Percentiles rank a stretch among this genome's conserved stretches.
Evolutionary conservation across 768 basidiomycete genomes (phyloP).

Genomic region (Pleurotus citrinopileatus): DNA sequence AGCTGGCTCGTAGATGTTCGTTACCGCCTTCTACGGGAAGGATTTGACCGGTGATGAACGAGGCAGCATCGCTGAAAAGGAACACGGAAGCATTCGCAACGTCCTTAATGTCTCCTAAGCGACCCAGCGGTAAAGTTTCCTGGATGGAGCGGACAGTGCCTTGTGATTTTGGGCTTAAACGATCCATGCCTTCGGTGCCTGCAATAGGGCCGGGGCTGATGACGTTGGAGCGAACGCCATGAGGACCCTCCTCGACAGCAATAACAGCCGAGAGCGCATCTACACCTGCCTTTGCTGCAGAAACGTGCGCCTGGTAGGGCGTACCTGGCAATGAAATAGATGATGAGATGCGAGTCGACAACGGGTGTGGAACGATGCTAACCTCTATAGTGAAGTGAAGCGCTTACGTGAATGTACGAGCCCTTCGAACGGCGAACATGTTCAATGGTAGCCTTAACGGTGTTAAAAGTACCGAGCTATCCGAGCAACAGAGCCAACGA

Average conservation of each 20-base stretch:
- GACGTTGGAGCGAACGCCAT: constrained; percentile 89
- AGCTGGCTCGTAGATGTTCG: constrained; percentile 46
- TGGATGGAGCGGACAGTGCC: constrained; percentile 14
- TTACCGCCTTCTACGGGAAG: constrained; percentile 66
- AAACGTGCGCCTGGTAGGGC: constrained; percentile 90
- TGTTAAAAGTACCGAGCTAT: constrained; percentile 90
- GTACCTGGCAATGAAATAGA: constrained; percentile 48
- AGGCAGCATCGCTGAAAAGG: constrained; percentile 78
- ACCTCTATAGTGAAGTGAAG: constrained; percentile 86
- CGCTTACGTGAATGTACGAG: constrained; percentile 86
- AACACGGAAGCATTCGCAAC: constrained; percentile 73
- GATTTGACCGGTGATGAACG: constrained; percentile 75
- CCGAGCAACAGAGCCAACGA: neutral
- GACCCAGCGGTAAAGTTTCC: constrained; percentile 41
- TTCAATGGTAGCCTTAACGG: constrained; percentile 78
- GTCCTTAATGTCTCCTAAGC: constrained; percentile 57
- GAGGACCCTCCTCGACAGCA: constrained; percentile 92
- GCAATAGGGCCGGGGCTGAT: constrained; percentile 82
- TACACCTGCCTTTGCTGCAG: constrained; percentile 91
- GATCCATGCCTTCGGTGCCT: constrained; percentile 71
- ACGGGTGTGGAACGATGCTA: constrained; percentile 8
- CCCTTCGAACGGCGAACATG: constrained; percentile 72
- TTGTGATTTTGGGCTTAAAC: constrained; percentile 39
- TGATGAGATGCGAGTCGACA: constrained; percentile 13
- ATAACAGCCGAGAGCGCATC: constrained; percentile 86